Percentiles rank a stretch among this genome's conserved stretches.
Evolutionary conservation across 148 eudicot species (phyloP).

Genomic region (Talinum fruticosum): DNA sequence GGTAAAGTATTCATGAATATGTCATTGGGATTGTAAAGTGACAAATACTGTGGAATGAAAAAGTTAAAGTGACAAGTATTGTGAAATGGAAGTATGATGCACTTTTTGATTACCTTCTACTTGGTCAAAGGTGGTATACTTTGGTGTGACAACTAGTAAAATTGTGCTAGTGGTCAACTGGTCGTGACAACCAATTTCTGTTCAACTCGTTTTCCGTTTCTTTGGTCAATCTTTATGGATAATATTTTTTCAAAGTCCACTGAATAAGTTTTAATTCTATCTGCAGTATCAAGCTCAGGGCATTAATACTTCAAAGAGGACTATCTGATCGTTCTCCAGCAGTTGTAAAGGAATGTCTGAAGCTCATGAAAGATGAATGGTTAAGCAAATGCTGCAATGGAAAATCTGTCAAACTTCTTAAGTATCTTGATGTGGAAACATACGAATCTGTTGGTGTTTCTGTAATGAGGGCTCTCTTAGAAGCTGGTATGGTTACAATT

Average conservation of each 20-base stretch:
- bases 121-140: too few species aligned
- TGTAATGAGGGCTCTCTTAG: constrained; percentile 67
- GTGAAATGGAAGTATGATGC: too few species aligned
- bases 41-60: too few species aligned
- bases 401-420: constrained; percentile 74
- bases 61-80: too few species aligned
- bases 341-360: constrained; percentile 78
- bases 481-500: constrained; percentile 56
- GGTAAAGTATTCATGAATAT: too few species aligned
- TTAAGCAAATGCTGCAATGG: constrained; percentile 77
- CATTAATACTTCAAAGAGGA: constrained; percentile 87
- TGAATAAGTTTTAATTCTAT: neutral
- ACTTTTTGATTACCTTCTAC: neutral
- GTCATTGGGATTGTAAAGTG: too few species aligned
- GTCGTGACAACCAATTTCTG: neutral
- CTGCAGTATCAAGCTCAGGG: constrained; percentile 80
- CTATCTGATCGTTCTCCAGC: constrained; percentile 86
- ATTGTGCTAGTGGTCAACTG: neutral
- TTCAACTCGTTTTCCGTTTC: neutral
- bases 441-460: constrained; percentile 83
- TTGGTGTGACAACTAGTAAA: constrained; percentile 12
- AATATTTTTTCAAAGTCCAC: neutral
- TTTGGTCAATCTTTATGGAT: neutral
- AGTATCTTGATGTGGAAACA: constrained; percentile 95
- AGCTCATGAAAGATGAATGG: constrained; percentile 90